phyloP scores from a whole-genome alignment of 345 rosid genomes.

The Eucalyptus camaldulensis region DNA sequence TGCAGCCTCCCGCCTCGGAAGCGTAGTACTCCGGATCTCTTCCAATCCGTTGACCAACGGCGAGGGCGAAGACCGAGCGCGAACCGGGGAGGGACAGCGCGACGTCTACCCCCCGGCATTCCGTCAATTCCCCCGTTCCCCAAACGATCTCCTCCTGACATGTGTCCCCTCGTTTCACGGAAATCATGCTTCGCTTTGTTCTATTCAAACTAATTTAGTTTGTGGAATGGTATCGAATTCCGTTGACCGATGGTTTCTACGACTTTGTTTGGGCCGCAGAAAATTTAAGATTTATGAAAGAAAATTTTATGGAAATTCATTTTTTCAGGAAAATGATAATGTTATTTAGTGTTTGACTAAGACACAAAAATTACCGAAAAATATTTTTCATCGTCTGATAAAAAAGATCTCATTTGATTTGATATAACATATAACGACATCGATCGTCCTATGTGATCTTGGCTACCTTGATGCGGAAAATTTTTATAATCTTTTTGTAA shows the following conservation, averaged over 20 bases:
- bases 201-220: not conserved
- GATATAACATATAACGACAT: fast-evolving
- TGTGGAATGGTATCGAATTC: fast-evolving
- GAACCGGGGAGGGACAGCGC: not conserved
- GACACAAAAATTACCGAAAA: fast-evolving
- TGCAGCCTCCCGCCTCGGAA: not conserved
- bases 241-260: not conserved
- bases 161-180: not conserved
- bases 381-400: fast-evolving
- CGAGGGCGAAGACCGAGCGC: no score
- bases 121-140: not conserved
- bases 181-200: not conserved
- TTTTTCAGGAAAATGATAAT: no score
- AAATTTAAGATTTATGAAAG: no score
- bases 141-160: not conserved
- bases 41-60: not conserved
- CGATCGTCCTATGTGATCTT: fast-evolving
- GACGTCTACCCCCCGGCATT: not conserved
- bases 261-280: no score
- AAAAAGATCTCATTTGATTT: no score
- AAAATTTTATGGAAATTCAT: fast-evolving
- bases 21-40: not conserved
- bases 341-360: no score
- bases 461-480: fast-evolving
- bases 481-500: no score